A percentile compares a stretch with the other conserved stretches of the same genome.
These are phyloP conservation scores for Candida bentonensis DNA, from an alignment of 805 yeast species.

Conservation along the genomic window DNA sequence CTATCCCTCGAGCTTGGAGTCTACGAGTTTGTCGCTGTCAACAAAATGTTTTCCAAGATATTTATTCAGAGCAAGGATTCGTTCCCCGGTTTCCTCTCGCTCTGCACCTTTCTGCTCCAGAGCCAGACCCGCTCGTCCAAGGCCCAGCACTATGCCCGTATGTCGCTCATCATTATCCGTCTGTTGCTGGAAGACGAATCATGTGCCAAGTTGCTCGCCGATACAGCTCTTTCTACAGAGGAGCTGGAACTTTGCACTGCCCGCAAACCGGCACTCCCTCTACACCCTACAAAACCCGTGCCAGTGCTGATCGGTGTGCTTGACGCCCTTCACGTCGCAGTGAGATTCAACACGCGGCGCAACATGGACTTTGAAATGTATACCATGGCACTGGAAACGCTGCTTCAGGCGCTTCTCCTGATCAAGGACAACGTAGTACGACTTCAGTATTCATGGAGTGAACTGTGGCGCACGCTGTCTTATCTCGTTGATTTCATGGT, in stretches of 20 bases:
- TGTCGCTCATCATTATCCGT: slow-evolving; percentile 18
- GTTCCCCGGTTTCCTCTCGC: slow-evolving; percentile 18
- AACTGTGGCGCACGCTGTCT: slow-evolving; percentile 23
- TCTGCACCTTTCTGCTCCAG: slow-evolving; percentile 18
- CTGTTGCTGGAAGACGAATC: slow-evolving; percentile 18
- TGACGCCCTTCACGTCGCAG: slow-evolving; percentile 19
- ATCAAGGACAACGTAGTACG: slow-evolving; percentile 7
- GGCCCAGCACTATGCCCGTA: slow-evolving; percentile 18
- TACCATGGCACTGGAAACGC: slow-evolving; percentile 11
- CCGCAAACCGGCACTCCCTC: slow-evolving; percentile 16
- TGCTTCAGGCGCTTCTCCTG: slow-evolving; percentile 14
- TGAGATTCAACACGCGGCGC: slow-evolving; percentile 20
- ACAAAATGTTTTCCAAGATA: slow-evolving; percentile 20
- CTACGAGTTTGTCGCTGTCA: slow-evolving; percentile 23
- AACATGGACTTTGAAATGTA: slow-evolving; percentile 18
- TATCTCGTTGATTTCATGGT: slow-evolving; percentile 16
- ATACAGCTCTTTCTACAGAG: slow-evolving; percentile 4
- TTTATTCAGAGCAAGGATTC: slow-evolving; percentile 17
- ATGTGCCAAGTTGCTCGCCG: slow-evolving; percentile 6
- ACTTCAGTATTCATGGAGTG: slow-evolving; percentile 24
- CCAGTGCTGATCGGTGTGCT: slow-evolving; percentile 20
- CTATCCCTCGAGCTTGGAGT: slow-evolving; percentile 14
- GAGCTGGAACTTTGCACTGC: slow-evolving; percentile 10
- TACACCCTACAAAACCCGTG: slow-evolving; percentile 13
- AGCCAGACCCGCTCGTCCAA: slow-evolving; percentile 15